Evolutionary conservation across 148 eudicot genomes (phyloP).

Genomic region (Rhododendron mucronatum): DNA sequence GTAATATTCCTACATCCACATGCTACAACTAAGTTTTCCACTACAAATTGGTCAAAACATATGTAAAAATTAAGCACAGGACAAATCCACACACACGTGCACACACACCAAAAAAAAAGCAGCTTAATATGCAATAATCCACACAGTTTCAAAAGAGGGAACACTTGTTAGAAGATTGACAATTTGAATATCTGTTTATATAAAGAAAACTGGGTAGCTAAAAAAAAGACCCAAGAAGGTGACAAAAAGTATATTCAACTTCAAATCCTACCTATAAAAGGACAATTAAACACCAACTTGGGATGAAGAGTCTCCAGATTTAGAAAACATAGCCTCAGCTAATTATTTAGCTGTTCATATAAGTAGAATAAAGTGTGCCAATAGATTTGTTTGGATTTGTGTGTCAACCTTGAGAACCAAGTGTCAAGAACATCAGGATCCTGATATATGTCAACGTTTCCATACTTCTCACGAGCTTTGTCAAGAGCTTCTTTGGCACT

Average conservation of each 20-base stretch:
- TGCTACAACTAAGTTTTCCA: background rate
- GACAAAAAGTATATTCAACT: background rate
- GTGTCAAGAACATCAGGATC: conserved; percentile 99
- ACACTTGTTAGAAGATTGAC: background rate
- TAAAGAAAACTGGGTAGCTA: background rate
- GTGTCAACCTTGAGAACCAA: conserved; percentile 92
- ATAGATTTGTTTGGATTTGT: background rate
- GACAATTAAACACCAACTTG: conserved; percentile 8
- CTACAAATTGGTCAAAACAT: background rate
- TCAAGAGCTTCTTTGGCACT: conserved; percentile 69
- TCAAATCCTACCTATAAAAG: background rate
- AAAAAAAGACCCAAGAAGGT: background rate
- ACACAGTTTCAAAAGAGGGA: background rate
- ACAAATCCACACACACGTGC: background rate
- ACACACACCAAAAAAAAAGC: too few relatives aligned
- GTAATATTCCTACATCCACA: background rate
- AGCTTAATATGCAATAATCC: background rate
- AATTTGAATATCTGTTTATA: background rate
- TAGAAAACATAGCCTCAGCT: background rate
- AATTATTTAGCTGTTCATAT: background rate
- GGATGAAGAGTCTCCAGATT: background rate
- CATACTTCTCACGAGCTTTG: conserved; percentile 74
- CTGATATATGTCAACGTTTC: conserved; percentile 82
- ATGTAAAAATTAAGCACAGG: background rate
- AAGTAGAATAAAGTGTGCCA: background rate